A percentile compares a stretch with the other conserved stretches of the same genome.
Conservation (phyloP, 441 rosid species). For the Populus tomentosa region DNA sequence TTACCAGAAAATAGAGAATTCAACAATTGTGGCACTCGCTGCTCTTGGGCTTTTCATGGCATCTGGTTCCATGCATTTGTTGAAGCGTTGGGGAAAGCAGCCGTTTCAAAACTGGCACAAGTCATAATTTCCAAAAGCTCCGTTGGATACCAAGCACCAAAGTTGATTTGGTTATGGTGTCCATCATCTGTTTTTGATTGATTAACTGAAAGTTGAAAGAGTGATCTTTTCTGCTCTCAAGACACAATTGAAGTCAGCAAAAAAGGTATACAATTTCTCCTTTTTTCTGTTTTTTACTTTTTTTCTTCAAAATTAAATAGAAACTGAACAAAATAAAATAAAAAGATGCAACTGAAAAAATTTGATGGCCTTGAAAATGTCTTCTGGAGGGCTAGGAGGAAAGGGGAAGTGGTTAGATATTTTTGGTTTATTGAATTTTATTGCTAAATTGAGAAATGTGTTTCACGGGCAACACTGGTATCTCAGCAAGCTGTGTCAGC, state of each 20-base stretch:
- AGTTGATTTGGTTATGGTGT: constrained; percentile 12
- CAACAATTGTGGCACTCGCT: constrained; percentile 60
- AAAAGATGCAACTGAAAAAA: not conserved
- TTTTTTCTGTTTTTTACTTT: not conserved
- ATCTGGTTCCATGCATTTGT: constrained; percentile 70
- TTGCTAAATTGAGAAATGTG: not conserved
- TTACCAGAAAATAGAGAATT: constrained; percentile 54
- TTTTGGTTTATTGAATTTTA: not conserved
- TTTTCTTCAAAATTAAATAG: not conserved
- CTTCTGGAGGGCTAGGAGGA: not conserved
- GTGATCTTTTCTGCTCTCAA: not conserved
- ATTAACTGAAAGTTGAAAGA: constrained; percentile 15
- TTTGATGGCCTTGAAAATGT: not conserved
- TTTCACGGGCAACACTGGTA: not conserved
- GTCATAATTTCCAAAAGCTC: constrained; percentile 29
- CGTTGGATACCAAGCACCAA: not conserved
- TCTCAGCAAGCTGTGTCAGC: not conserved
- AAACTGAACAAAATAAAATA: too few species aligned
- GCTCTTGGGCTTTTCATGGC: constrained; percentile 66
- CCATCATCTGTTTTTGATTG: constrained; percentile 3
- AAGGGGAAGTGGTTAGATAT: not conserved
- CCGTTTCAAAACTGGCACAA: constrained; percentile 89
- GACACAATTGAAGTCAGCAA: not conserved
- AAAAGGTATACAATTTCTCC: constrained; percentile 1
- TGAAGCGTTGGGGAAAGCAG: constrained; percentile 89